Evolutionary conservation across 805 yeast genomes (phyloP), one percentile per base, ranked within the genome.

Genomic region (Cyberlindnera maritima): DNA sequence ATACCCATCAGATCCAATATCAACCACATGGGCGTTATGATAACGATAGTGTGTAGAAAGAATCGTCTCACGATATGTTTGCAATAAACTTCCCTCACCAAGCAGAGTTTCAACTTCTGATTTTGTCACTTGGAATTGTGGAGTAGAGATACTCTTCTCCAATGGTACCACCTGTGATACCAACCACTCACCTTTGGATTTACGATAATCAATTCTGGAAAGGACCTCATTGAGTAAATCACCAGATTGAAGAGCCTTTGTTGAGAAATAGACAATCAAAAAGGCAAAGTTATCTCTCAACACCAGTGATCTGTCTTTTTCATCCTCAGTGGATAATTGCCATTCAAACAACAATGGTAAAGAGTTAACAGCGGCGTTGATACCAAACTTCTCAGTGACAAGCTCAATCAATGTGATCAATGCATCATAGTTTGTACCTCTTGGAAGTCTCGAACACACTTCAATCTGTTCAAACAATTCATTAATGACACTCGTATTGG

Each of bases 261-360:
- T 29, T 6, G 54, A 42, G 36, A 28, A 51, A 28, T 51, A 60
- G 5, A 42, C 37, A 14, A 54, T 47, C 7, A 41, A 18, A 33
- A 43, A 54, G 14, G 51, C 63, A 21, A 59, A 35, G 41, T 59
- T 61, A 37, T 61, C 65, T 26, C 21, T 41, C 8, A 55, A n/a
- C 4, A 54, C 35, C 1, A 46, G 34, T 3, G 33, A 17, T 20
- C 25, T 36, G 2, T 47, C 38, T 12, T 21, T 13, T 3, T 19
- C 35, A 4, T 15, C 29, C 0, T 18, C 36, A 11, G 42, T 39
- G 41, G 46, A 20, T 14, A 70, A 32, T 37, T 62, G 64, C 81
- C 81, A 77, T 46, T 67, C 68, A 46, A 66, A 66, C 50, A 76
- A 71, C 52, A 69, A 74, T 3, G 79, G 74, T 3, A 77, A 47